Conservation (phyloP, 2,329 filamentous ascomycete genomes). For the Colletotrichum theobromicola region DNA sequence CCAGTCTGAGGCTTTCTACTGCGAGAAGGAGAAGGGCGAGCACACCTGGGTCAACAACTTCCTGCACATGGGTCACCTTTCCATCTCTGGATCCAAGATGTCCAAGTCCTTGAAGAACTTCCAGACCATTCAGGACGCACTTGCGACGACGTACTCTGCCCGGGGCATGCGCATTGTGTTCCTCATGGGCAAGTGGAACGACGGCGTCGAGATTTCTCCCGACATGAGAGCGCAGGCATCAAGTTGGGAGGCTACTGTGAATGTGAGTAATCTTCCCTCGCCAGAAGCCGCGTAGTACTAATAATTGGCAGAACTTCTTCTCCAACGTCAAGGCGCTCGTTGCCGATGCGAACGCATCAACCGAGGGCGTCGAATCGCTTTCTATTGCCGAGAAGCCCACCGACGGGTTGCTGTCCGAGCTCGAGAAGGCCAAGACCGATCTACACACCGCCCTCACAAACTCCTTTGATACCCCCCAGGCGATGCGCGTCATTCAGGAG, state of each 20-base stretch:
- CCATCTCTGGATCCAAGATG: slow-evolving; percentile 93
- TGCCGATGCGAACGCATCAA: slow-evolving; percentile 44
- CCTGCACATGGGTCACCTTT: slow-evolving; percentile 86
- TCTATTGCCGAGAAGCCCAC: slow-evolving; percentile 37
- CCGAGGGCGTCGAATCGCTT: slow-evolving; percentile 39
- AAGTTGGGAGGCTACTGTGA: slow-evolving; percentile 81
- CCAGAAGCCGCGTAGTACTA: neutral
- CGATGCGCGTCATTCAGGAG: slow-evolving; percentile 79
- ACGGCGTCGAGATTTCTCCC: slow-evolving; percentile 88
- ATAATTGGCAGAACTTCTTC: slow-evolving; percentile 58
- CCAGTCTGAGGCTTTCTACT: slow-evolving; percentile 88
- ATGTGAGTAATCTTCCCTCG: slow-evolving; percentile 45
- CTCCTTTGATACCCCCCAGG: slow-evolving; percentile 85
- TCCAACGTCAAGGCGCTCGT: slow-evolving; percentile 60
- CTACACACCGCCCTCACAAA: slow-evolving; percentile 70
- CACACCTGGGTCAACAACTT: slow-evolving; percentile 95
- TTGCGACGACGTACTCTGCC: slow-evolving; percentile 74
- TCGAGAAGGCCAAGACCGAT: slow-evolving; percentile 60
- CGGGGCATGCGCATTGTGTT: slow-evolving; percentile 85
- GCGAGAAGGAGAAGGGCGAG: slow-evolving; percentile 51
- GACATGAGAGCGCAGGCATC: slow-evolving; percentile 78
- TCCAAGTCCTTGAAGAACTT: slow-evolving; percentile 96
- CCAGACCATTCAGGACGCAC: slow-evolving; percentile 86
- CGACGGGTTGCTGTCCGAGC: slow-evolving; percentile 38
- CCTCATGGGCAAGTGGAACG: slow-evolving; percentile 86